Base-by-base conservation (phyloP, 106 monocot species). In the Allium cepa region DNA sequence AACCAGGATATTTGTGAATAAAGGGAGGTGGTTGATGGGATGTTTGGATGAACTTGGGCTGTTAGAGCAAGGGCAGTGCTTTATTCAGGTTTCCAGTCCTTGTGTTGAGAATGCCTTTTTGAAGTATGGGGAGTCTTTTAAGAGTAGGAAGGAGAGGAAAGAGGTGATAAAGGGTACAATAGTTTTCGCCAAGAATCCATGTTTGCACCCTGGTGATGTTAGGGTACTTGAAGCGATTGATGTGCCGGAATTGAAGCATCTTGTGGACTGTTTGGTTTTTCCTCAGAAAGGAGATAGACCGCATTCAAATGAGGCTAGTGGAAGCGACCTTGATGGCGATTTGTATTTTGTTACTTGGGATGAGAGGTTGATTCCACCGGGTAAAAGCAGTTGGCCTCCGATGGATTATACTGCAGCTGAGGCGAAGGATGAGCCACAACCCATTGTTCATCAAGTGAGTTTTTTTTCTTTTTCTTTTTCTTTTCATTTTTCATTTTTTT, bases 1-100 rank as follows among this genome's bases (percentile, higher is more conserved):
- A 70, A 53, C 92, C 9, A 89, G 92, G 64, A 99, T 99, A 46
- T 99, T 99, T 72, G 92, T 99, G 68, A 77, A 78, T 10, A 74
- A 75, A n/a, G 97, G 92, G 45, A 77, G 97, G 66, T 99, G 92
- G 89, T 61, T 99, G 74, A 93, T 99, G 97, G 97, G 97, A 14
- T 99, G 92, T 66, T 56, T 99, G 28, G 97, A 99, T 76, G 97
- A 99, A 75, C 49, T 89, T 47, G 92, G 79, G n/a, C 64, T 92
- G 16, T 79, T 99, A 27, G 87, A 93, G 68, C 74, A 88, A 26
- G 97, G 97, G 18, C 92, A 99, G 57, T 99, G 97, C 79, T 99
- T 99, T 71, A 83, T 99, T 22, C 92, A 87, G 64, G 63, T 56
- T 22, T 92, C 97, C 46, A 68, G 16, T 11, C 93, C 90, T 57